Conservation (phyloP, 1,284 basidiomycete species). For the Ceratobasidium sp. region DNA sequence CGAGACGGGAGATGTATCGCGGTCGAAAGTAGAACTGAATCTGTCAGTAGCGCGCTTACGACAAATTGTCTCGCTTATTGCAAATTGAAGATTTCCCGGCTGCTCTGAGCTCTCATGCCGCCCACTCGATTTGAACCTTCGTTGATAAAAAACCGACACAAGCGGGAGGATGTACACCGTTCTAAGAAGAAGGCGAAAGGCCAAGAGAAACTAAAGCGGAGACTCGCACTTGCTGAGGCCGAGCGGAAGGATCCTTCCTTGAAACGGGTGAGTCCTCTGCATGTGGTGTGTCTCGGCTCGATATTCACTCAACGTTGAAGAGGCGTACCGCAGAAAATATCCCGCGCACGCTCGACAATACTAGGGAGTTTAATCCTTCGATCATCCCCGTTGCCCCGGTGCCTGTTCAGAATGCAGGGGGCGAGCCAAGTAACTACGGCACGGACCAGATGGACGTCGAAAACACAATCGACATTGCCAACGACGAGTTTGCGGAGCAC, state of each 20-base stretch:
- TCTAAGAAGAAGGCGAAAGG: constrained; percentile 84
- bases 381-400: constrained; percentile 77
- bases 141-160: constrained; percentile 82
- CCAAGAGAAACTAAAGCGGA: constrained; percentile 82
- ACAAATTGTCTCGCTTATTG: neutral
- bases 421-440: constrained; percentile 47
- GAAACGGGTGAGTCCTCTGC: constrained; percentile 68
- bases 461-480: constrained; percentile 71
- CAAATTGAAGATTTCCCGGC: constrained; percentile 16
- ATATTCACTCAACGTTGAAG: constrained; percentile 57
- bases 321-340: constrained; percentile 86
- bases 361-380: constrained; percentile 88
- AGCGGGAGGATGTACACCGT: constrained; percentile 77
- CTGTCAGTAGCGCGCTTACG: neutral
- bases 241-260: constrained; percentile 76
- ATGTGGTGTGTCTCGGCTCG: neutral
- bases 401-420: constrained; percentile 51
- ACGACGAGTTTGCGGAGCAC: constrained; percentile 77
- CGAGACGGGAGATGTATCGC: neutral
- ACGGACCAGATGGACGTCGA: constrained; percentile 60
- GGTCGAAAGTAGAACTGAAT: neutral
- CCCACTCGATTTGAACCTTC: constrained; percentile 67
- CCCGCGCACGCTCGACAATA: constrained; percentile 93
- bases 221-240: constrained; percentile 77
- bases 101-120: constrained; percentile 29